Evolutionary conservation across 176 grass and related monocot genomes (phyloP).

Genomic region (Oryza brachyantha): DNA sequence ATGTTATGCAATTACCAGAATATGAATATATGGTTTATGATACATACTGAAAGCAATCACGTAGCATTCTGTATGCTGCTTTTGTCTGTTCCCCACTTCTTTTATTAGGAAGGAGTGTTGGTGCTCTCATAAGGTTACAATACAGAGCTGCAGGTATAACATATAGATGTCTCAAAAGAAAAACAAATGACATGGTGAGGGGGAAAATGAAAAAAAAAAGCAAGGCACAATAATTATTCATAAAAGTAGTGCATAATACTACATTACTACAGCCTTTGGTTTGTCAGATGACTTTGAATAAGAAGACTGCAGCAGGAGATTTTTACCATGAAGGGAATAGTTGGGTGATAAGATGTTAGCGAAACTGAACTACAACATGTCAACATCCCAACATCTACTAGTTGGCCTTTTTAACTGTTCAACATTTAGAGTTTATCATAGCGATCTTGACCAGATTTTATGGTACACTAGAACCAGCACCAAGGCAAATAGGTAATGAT

Average conservation of each 20-base stretch:
- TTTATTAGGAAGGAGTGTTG: conserved; percentile 88
- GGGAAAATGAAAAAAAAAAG: conserved; percentile 11
- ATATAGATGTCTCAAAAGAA: not conserved
- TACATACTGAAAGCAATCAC: conserved; percentile 76
- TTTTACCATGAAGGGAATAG: not conserved
- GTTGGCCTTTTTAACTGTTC: not conserved
- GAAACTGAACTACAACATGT: not conserved
- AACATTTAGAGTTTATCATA: not conserved
- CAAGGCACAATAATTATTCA: conserved; percentile 15
- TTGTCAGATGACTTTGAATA: conserved; percentile 4
- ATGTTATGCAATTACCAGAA: not conserved
- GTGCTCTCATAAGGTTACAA: conserved; percentile 67
- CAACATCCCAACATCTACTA: not conserved
- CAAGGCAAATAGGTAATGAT: not conserved
- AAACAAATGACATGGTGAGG: conserved; percentile 9
- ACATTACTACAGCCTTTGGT: not conserved
- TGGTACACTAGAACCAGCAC: conserved; percentile 7
- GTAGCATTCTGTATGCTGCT: conserved; percentile 83
- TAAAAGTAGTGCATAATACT: not conserved
- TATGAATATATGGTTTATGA: conserved; percentile 12
- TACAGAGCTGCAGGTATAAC: conserved; percentile 62
- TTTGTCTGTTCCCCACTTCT: conserved; percentile 79
- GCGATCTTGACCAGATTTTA: not conserved
- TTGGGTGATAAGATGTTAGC: not conserved
- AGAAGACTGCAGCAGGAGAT: not conserved